Percentiles rank a stretch among this genome's conserved stretches.
Conservation (phyloP, 192 early-diverging fungal genomes). For the Geranomyces michiganensis region DNA sequence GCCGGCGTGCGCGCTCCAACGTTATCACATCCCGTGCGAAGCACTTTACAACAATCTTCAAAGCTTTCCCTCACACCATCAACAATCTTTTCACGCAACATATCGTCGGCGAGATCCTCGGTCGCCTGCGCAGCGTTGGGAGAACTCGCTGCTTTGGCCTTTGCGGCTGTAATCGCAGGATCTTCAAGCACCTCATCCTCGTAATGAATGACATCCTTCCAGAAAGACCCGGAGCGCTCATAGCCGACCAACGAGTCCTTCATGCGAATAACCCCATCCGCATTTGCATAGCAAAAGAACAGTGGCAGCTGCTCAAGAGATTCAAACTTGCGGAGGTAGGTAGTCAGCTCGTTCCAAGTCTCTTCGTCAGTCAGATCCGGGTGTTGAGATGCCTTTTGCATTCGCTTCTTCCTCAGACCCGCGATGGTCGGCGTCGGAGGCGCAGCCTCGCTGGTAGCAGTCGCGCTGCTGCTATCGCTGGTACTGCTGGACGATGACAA, state of each 20-base stretch:
- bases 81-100: conserved; percentile 2
- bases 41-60: conserved; percentile 4
- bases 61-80: conserved; percentile 17
- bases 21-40: not conserved
- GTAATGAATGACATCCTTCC: conserved; percentile 51
- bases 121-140: not conserved
- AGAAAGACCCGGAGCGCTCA: conserved; percentile 33
- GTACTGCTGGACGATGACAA: no score
- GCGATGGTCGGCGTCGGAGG: not conserved
- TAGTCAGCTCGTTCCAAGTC: conserved; percentile 44
- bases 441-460: not conserved
- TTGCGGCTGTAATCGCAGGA: not conserved
- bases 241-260: conserved; percentile 49
- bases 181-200: conserved; percentile 7
- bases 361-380: conserved; percentile 5
- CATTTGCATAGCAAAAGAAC: conserved; percentile 55
- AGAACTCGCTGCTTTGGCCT: not conserved
- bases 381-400: not conserved
- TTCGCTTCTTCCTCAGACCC: not conserved
- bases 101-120: not conserved
- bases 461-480: not conserved
- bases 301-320: conserved; percentile 45
- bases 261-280: conserved; percentile 43
- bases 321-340: conserved; percentile 50
- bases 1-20: not conserved